Evolutionary conservation across 2,329 filamentous ascomycete genomes (phyloP), one percentile per base, ranked within the genome.

Genomic region (Dactylellina parvicollis): DNA sequence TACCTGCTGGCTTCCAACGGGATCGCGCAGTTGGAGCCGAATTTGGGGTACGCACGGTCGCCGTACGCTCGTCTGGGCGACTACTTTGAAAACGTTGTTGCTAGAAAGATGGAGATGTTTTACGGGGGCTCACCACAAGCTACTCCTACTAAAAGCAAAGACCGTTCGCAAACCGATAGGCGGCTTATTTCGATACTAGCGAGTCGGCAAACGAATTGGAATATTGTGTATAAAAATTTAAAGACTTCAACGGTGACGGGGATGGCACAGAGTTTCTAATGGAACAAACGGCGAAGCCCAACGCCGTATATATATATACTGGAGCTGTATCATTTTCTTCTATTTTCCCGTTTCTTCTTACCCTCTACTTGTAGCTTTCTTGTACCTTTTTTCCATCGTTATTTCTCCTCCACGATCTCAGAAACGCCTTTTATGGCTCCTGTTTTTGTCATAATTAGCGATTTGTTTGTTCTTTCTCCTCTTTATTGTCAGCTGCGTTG

Each of bases 151-250:
- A 49, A 36, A 44, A 38, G 24, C 14, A 46, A 49, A 26, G 36
- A 55, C 20, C 38, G 50, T 26, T 44, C 38, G 9, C 55, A 69
- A 22, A 52, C 28, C 7, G 64, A 69, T 30, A 61, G 56, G 24
- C 55, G 38, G 34, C 28, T 69, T 34, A 50, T 72, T 38, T 49
- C 59, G 28, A 64, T 72, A 18, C 26, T 73, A 12, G 60, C 59
- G 28, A 55, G 20, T 12, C 67, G 60, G 4, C 46, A 54, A 47
- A 73, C 69, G 26, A 60, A 73, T 50, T 73, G 69, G 69, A 60
- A 73, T 36, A 42, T 54, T 4, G 30, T 73, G 2, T 73, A 73
- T 28, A 44, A 18, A 4, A 54, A 50, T 10, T 10, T 73, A 14
- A 55, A 60, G 38, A 12, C 26, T 8, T 62, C 59, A 36, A 59